Conservation (phyloP, 2,329 filamentous ascomycete species). For the Ascochyta clinopodiicola region DNA sequence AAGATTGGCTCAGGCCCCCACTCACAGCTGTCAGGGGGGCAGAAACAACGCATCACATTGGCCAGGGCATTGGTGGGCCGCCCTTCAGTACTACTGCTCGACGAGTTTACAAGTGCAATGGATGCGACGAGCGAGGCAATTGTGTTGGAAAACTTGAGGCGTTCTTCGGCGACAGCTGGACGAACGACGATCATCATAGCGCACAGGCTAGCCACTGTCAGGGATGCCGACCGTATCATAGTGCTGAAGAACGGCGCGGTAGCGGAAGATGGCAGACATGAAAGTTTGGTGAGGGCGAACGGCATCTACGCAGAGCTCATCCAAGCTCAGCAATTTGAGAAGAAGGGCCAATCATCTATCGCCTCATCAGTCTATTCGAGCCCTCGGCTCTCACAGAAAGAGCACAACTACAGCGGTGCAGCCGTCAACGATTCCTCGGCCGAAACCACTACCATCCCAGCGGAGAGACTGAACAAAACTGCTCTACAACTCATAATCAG, state of each 20-base stretch:
- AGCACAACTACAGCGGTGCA: conserved; percentile 5
- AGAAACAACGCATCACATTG: conserved; percentile 49
- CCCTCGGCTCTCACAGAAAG: conserved; percentile 21
- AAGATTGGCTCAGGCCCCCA: conserved; percentile 42
- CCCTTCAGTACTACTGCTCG: conserved; percentile 43
- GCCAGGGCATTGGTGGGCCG: conserved; percentile 45
- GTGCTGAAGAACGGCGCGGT: conserved; percentile 45
- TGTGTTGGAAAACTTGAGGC: conserved; percentile 41
- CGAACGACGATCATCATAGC: conserved; percentile 49
- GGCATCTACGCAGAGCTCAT: conserved; percentile 44
- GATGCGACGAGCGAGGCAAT: conserved; percentile 38
- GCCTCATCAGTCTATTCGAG: conserved; percentile 32
- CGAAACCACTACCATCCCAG: not conserved
- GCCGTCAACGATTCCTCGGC: conserved; percentile 1
- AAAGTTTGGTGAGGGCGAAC: conserved; percentile 34
- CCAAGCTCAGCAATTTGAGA: conserved; percentile 45
- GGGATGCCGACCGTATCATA: conserved; percentile 46
- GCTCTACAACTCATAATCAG: conserved; percentile 30
- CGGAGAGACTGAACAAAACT: conserved; percentile 19
- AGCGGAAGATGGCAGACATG: conserved; percentile 42
- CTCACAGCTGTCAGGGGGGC: conserved; percentile 46
- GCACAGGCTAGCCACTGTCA: conserved; percentile 46
- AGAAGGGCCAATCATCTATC: conserved; percentile 29
- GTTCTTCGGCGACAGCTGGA: conserved; percentile 32
- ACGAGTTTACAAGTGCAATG: conserved; percentile 48